A percentile compares a stretch with the other conserved stretches of the same genome.
Evolutionary conservation across 352 stramenopile species (phyloP).

Genomic region (Phytophthora megakarya): DNA sequence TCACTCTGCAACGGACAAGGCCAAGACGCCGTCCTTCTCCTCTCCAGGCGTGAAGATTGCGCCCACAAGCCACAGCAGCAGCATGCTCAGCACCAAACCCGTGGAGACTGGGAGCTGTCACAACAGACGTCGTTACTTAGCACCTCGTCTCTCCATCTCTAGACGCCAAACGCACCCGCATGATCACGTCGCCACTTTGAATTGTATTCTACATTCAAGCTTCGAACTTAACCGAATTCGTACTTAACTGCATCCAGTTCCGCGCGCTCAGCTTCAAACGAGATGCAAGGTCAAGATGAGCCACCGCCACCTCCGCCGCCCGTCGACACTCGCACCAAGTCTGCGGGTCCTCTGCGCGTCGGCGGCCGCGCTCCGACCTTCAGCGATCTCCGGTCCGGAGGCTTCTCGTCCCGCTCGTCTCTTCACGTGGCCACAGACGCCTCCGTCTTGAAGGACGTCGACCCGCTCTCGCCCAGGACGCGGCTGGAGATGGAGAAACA

Average conservation of each 20-base stretch:
- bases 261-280: constrained; percentile 16
- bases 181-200: constrained; percentile 25
- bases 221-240: constrained; percentile 9
- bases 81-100: constrained; percentile 59
- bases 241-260: constrained; percentile 25
- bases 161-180: constrained; percentile 33
- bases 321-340: constrained; percentile 15
- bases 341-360: constrained; percentile 11
- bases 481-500: constrained; percentile 55
- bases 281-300: constrained; percentile 39
- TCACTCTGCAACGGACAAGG: constrained; percentile 82
- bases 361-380: constrained; percentile 21
- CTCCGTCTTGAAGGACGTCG: constrained; percentile 20
- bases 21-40: constrained; percentile 70
- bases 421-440: constrained; percentile 20
- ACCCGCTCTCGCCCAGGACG: constrained; percentile 58
- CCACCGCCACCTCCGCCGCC: constrained; percentile 35
- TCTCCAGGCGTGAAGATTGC: constrained; percentile 72
- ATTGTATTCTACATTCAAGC: constrained; percentile 8
- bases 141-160: neutral
- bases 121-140: neutral
- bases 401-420: constrained; percentile 20
- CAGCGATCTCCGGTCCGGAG: constrained; percentile 30
- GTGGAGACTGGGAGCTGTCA: constrained; percentile 73
- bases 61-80: constrained; percentile 75